Evolutionary conservation across 2,329 filamentous ascomycete genomes (phyloP).

Genomic region (Aspergillus fijiensis): DNA sequence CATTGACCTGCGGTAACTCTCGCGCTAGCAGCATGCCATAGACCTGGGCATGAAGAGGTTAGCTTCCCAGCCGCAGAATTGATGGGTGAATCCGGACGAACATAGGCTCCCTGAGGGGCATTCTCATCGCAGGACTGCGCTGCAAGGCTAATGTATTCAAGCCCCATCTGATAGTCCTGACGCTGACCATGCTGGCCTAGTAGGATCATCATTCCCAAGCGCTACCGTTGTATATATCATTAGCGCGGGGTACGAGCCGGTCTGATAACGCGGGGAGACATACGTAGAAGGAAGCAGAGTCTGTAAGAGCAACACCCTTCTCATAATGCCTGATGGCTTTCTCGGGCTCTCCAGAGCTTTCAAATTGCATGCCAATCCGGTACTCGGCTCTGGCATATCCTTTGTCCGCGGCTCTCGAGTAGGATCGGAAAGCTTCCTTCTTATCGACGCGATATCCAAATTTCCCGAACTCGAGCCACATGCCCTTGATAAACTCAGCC

Average conservation of each 20-base stretch:
- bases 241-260: not conserved
- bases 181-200: conserved; percentile 88
- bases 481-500: conserved; percentile 88
- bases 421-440: conserved; percentile 87
- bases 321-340: conserved; percentile 93
- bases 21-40: conserved; percentile 91
- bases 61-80: not conserved
- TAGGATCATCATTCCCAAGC: conserved; percentile 95
- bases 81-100: conserved; percentile 25
- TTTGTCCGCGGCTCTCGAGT: conserved; percentile 79
- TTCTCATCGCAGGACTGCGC: conserved; percentile 92
- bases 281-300: conserved; percentile 79
- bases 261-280: conserved; percentile 18
- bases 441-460: conserved; percentile 89
- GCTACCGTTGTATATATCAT: conserved; percentile 49
- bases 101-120: conserved; percentile 90
- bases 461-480: conserved; percentile 98
- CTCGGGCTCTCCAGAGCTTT: conserved; percentile 86
- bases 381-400: conserved; percentile 90
- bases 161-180: conserved; percentile 73
- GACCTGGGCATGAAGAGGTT: conserved; percentile 48
- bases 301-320: conserved; percentile 71
- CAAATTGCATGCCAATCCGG: conserved; percentile 96
- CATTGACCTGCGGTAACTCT: conserved; percentile 83
- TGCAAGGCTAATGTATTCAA: conserved; percentile 79